phyloP scores from a whole-genome alignment of 2,329 filamentous ascomycete species.

The Basipetospora chlamydospora region DNA sequence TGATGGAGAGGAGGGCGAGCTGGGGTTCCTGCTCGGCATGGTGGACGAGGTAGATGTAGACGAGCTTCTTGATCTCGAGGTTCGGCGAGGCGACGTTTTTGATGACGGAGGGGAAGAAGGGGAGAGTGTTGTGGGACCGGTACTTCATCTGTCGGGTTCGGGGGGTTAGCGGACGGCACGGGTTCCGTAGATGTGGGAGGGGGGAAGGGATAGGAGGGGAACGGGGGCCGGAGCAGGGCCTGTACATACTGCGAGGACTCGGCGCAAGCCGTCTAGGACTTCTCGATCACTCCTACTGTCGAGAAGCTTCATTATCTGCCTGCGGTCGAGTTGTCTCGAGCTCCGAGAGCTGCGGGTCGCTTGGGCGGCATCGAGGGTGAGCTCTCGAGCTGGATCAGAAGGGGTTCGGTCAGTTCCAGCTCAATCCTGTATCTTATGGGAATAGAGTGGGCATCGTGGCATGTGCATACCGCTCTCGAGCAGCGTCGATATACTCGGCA shows the following conservation, averaged over 20 bases:
- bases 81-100: slow-evolving; percentile 95
- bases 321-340: slow-evolving; percentile 53
- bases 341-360: slow-evolving; percentile 57
- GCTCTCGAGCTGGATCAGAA: slow-evolving; percentile 60
- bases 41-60: slow-evolving; percentile 95
- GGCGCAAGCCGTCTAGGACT: slow-evolving; percentile 77
- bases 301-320: slow-evolving; percentile 84
- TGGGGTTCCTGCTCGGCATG: slow-evolving; percentile 95
- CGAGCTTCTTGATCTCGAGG: slow-evolving; percentile 91
- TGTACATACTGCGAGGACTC: slow-evolving; percentile 66
- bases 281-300: slow-evolving; percentile 90
- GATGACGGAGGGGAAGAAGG: slow-evolving; percentile 94
- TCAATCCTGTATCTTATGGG: too few species aligned
- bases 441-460: too few species aligned
- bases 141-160: slow-evolving; percentile 88
- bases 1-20: slow-evolving; percentile 89
- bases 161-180: too few species aligned
- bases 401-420: neutral
- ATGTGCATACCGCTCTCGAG: slow-evolving; percentile 84
- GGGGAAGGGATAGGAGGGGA: slow-evolving; percentile 1
- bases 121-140: slow-evolving; percentile 69
- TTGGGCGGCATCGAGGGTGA: slow-evolving; percentile 92
- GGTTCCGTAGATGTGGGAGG: neutral
- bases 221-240: too few species aligned
- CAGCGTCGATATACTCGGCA: slow-evolving; percentile 83